A percentile compares a stretch with the other conserved stretches of the same genome.
phyloP scores from a whole-genome alignment of 1,284 basidiomycete species.

The Cutaneotrichosporon cavernicola region DNA sequence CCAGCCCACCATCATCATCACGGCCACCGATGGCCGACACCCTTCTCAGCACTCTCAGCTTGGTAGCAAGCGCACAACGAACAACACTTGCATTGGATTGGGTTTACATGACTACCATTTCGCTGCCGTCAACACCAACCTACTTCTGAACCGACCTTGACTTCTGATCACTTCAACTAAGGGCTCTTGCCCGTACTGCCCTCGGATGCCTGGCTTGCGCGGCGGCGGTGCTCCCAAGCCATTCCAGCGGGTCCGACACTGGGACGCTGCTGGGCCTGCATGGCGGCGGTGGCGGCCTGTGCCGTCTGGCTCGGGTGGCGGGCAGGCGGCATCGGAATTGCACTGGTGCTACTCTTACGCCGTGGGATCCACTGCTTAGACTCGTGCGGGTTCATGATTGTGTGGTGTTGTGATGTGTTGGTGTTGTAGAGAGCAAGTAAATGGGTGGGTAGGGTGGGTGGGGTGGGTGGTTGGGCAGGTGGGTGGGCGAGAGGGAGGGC shows the following conservation, averaged over 20 bases:
- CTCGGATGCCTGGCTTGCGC: constrained; percentile 5
- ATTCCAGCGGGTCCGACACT: not conserved
- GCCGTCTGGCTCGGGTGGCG: not conserved
- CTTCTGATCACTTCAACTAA: not conserved
- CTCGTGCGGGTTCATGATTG: constrained; percentile 8
- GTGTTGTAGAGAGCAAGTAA: not conserved
- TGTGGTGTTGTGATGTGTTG: not conserved
- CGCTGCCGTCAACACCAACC: not conserved
- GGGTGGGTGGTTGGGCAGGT: not conserved
- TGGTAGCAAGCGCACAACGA: not conserved
- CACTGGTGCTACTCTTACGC: not conserved
- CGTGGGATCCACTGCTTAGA: constrained; percentile 2
- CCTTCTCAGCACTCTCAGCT: no score
- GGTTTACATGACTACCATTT: not conserved
- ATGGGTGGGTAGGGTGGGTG: not conserved
- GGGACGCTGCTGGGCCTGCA: not conserved
- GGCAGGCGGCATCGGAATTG: constrained; percentile 8
- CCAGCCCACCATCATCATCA: no score
- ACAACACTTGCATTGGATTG: not conserved
- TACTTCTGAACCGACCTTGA: not conserved
- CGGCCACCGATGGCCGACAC: no score
- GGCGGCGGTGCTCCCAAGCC: constrained; percentile 12
- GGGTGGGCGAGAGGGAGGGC: not conserved
- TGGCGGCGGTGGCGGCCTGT: not conserved
- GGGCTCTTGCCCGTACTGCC: constrained; percentile 7